Conservation (phyloP, 2,329 filamentous ascomycete genomes). For the Talaromyces rugulosus region DNA sequence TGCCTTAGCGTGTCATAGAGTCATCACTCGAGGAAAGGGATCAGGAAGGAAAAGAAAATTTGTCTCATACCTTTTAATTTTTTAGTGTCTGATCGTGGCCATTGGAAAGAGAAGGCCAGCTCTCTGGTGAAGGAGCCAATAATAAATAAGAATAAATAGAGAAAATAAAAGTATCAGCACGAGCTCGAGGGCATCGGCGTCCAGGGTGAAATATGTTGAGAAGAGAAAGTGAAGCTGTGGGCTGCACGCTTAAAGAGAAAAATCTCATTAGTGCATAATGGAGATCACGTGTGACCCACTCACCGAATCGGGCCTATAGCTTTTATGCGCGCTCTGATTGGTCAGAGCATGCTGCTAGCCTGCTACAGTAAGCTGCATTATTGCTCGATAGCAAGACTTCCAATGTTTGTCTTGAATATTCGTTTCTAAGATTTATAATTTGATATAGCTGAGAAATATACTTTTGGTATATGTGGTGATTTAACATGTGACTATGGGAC, state of each 20-base stretch:
- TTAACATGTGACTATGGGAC: too few relatives aligned
- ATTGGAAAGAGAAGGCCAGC: neutral
- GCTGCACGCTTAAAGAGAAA: conserved; percentile 2
- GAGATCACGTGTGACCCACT: neutral
- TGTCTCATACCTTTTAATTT: conserved; percentile 40
- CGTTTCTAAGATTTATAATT: neutral
- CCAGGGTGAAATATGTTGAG: neutral
- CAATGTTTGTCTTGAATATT: neutral
- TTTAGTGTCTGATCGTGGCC: neutral
- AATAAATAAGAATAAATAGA: neutral
- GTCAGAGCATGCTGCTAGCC: neutral
- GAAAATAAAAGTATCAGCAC: neutral
- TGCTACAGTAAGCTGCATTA: too few relatives aligned
- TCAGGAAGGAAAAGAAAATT: conserved; percentile 10
- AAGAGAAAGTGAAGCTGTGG: neutral
- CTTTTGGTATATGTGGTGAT: neutral
- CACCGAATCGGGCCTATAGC: neutral
- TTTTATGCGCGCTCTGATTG: neutral
- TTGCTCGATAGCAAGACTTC: neutral
- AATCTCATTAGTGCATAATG: neutral
- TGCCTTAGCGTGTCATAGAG: conserved; percentile 61
- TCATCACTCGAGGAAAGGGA: conserved; percentile 51
- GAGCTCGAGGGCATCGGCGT: neutral
- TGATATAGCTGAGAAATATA: neutral
- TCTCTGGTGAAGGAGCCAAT: neutral